Evolutionary conservation across 192 early-diverging fungal species (phyloP), one percentile per base, ranked within the genome.

Genomic region (Coemansia sp.): DNA sequence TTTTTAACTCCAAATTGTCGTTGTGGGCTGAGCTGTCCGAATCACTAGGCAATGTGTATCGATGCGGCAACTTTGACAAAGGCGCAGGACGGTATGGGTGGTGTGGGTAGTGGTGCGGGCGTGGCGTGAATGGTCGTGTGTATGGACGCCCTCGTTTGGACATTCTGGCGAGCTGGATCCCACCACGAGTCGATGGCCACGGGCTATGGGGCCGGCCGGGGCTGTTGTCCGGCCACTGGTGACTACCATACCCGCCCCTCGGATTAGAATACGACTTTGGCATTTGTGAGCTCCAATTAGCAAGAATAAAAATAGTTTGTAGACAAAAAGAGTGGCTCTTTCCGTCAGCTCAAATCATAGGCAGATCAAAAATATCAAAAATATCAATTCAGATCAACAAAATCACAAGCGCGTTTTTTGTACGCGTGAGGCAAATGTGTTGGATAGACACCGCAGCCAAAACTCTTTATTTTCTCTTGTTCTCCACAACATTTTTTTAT

Each of bases 251-350:
- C 7, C 16, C 19, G 2, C n/a, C n/a, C 5, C 19, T 26, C 14
- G 39, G 59, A 6, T 48, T 61, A 16, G 25, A 55, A 55, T 12
- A 55, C 26, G 53, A 22, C n/a, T 22, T 17, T 11, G 53, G 53
- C 53, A 55, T 29, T 23, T 59, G 8, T 8, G 7, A 7, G 7
- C 1, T 35, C 7, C 31, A 23, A 59, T 26, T 45, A 45, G 21
- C 21, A 48, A 26, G 3, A 61, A 48, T 5, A 23, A 48, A 27
- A 31, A 60, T 27, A 48, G 31, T 25, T 12, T 35, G 31, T 43
- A 29, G 45, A 26, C 23, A 29, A 61, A 60, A 31, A 35, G 31
- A 1, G 31, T 35, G 21, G 21, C 21, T 21, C 21, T 21, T 21
- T 21, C 21, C 31, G 8, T 35, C 31, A 7, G 6, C 0, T 1